Evolutionary conservation across 139 green algal genomes (phyloP).

Genomic region (Chlamydomonas sphaeroides): DNA sequence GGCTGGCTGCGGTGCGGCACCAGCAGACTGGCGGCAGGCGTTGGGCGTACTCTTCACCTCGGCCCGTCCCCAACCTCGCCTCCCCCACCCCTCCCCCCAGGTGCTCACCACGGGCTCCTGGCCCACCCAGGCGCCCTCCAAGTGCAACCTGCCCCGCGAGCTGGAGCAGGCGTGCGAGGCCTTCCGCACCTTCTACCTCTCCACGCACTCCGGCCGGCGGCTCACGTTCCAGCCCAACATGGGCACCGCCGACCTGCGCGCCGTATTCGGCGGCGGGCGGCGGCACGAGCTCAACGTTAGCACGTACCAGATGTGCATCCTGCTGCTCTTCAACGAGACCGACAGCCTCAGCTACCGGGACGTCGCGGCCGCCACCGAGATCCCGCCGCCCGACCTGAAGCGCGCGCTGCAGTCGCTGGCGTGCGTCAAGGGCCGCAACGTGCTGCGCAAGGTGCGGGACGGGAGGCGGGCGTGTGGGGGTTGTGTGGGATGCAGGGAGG

Average conservation of each 20-base stretch:
- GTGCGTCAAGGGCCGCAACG: constrained; percentile 93
- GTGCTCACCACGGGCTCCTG: constrained; percentile 97
- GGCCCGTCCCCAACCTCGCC: too few relatives aligned
- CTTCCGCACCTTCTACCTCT: constrained; percentile 91
- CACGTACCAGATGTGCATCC: constrained; percentile 93
- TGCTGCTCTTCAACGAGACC: constrained; percentile 96
- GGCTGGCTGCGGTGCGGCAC: too few relatives aligned
- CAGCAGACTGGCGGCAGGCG: too few relatives aligned
- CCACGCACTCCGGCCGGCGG: constrained; percentile 75
- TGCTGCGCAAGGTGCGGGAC: constrained; percentile 85
- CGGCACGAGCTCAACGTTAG: constrained; percentile 92
- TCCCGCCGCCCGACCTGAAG: constrained; percentile 88
- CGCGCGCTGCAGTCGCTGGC: constrained; percentile 90
- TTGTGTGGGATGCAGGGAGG: too few relatives aligned
- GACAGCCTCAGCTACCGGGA: constrained; percentile 62
- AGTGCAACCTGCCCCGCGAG: constrained; percentile 89
- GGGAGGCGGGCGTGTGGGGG: too few relatives aligned
- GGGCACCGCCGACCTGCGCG: constrained; percentile 92
- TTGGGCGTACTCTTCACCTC: too few relatives aligned
- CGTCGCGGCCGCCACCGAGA: constrained; percentile 69
- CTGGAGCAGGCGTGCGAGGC: constrained; percentile 71
- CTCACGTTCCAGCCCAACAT: constrained; percentile 97
- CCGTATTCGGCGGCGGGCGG: constrained; percentile 68
- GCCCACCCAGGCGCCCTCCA: constrained; percentile 76
- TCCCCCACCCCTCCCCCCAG: too few relatives aligned